phyloP scores from a whole-genome alignment of 768 basidiomycete genomes.

The Amanita muscaria region DNA sequence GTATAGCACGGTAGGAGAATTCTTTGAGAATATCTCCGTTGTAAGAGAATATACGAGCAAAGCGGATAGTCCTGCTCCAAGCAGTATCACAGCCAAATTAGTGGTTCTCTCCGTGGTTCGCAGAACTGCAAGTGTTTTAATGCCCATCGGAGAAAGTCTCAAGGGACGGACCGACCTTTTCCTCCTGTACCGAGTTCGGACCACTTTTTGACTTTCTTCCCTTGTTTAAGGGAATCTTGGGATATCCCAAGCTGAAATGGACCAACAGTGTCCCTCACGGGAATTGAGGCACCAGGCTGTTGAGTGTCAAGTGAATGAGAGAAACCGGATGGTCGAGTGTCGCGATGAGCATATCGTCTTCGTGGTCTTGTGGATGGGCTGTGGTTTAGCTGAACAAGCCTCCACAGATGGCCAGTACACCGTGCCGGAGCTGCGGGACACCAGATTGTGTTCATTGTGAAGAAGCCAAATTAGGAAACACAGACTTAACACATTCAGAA shows the following conservation, averaged over 20 bases:
- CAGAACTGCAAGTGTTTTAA: conserved; percentile 25
- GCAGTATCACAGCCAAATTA: conserved; percentile 48
- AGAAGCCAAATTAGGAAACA: no score
- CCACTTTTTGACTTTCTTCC: conserved; percentile 64
- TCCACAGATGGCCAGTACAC: neutral
- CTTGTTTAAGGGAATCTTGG: conserved; percentile 42
- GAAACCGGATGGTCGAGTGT: conserved; percentile 42
- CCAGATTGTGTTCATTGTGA: no score
- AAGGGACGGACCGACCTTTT: conserved; percentile 46
- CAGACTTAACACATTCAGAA: neutral
- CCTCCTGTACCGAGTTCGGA: conserved; percentile 67
- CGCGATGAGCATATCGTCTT: conserved; percentile 37
- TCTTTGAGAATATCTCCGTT: conserved; percentile 80
- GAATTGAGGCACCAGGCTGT: conserved; percentile 25
- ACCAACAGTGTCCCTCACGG: conserved; percentile 55
- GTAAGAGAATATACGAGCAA: conserved; percentile 72
- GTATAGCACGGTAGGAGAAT: conserved; percentile 79
- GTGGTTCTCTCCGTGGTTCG: conserved; percentile 42
- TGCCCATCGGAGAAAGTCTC: neutral
- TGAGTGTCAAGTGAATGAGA: conserved; percentile 58
- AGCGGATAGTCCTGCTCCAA: conserved; percentile 75
- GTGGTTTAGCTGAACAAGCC: neutral
- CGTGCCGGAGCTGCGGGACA: no score
- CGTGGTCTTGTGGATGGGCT: neutral
- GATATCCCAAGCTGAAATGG: conserved; percentile 72